These are phyloP conservation scores for Aspergillus sp. DNA, from an alignment of 2,329 filamentous ascomycete species.

Conservation along the genomic window DNA sequence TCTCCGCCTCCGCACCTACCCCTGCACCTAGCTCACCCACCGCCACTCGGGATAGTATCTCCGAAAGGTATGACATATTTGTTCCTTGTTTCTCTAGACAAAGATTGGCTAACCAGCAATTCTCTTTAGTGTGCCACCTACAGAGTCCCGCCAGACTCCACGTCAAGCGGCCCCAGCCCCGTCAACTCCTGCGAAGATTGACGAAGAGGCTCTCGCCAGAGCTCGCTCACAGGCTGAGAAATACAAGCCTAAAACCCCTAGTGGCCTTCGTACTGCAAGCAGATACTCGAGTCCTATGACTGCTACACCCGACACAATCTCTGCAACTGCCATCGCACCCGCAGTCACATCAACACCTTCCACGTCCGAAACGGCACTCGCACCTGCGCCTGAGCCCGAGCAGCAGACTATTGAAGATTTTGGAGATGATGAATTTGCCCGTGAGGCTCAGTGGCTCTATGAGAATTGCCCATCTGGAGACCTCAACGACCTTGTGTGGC, in stretches of 20 bases:
- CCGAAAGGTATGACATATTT: constrained; percentile 17
- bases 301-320: constrained; percentile 17
- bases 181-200: constrained; percentile 24
- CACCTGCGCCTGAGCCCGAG: not conserved
- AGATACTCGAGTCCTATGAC: constrained; percentile 29
- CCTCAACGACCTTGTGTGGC: constrained; percentile 27
- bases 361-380: not conserved
- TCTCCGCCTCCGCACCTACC: constrained; percentile 9
- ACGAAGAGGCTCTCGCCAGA: constrained; percentile 36
- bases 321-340: not conserved
- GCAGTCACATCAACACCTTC: not conserved
- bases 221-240: constrained; percentile 41
- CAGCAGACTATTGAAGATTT: constrained; percentile 15
- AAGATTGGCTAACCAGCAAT: constrained; percentile 3
- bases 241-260: constrained; percentile 47
- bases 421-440: constrained; percentile 27
- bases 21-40: constrained; percentile 7
- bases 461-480: constrained; percentile 29
- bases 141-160: constrained; percentile 17
- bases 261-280: constrained; percentile 42
- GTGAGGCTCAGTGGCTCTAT: constrained; percentile 31
- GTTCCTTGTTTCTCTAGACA: not conserved
- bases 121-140: constrained; percentile 9
- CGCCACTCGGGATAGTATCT: constrained; percentile 7
- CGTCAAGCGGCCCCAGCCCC: constrained; percentile 18